Conservation (phyloP, 305 asterid genomes). For the Salvia sclarea region DNA sequence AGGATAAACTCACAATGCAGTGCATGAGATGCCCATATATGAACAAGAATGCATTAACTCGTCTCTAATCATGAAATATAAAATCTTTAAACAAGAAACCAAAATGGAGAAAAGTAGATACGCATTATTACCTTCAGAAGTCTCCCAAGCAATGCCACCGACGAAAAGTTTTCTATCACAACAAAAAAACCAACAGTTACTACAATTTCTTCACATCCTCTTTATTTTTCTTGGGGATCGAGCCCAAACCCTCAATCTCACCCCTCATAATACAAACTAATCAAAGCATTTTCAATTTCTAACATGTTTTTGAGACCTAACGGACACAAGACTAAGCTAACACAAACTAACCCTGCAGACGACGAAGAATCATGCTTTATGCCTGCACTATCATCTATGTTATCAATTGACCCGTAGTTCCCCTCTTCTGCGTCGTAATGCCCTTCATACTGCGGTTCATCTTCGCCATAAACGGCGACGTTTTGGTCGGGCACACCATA, state of each 20-base stretch:
- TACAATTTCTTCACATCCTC: constrained; percentile 50
- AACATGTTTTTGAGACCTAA: constrained; percentile 44
- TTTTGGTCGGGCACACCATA: constrained; percentile 75
- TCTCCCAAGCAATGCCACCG: constrained; percentile 99
- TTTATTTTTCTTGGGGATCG: constrained; percentile 39
- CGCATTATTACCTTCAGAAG: constrained; percentile 67
- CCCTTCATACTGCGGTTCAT: constrained; percentile 65
- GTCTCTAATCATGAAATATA: not conserved
- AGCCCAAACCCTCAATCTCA: constrained; percentile 52
- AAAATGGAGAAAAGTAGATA: constrained; percentile 11
- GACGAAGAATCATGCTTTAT: constrained; percentile 89
- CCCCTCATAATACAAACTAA: constrained; percentile 46
- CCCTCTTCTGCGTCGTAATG: constrained; percentile 63
- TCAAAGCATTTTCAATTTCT: constrained; percentile 49
- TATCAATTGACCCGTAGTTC: constrained; percentile 58
- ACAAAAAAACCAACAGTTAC: constrained; percentile 82
- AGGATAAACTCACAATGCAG: not conserved
- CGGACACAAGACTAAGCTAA: constrained; percentile 61
- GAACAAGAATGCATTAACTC: not conserved
- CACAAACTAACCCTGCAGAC: constrained; percentile 97
- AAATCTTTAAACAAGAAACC: not conserved
- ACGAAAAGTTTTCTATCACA: constrained; percentile 97
- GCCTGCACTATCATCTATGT: constrained; percentile 81
- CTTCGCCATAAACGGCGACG: constrained; percentile 64
- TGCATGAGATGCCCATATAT: not conserved